Percentiles rank a stretch among this genome's conserved stretches.
Evolutionary conservation across 2,329 filamentous ascomycete species (phyloP).

Genomic region (Phymatotrichopsis omnivora): DNA sequence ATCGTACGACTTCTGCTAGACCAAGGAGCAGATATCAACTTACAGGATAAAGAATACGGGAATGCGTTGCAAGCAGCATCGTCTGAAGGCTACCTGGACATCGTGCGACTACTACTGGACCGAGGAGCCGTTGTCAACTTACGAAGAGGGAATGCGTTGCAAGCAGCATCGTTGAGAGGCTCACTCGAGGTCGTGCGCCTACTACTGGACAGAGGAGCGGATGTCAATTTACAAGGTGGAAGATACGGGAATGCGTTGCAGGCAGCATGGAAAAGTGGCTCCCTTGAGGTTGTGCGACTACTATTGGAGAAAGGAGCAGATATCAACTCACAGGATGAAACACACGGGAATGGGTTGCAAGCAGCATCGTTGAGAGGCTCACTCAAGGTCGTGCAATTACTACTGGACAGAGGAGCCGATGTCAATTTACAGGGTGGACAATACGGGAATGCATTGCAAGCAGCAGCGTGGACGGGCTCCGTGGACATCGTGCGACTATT

Average conservation of each 20-base stretch:
- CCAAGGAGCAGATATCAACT: constrained; percentile 24
- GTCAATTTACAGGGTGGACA: constrained; percentile 18
- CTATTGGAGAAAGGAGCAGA: constrained; percentile 29
- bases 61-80: constrained; percentile 26
- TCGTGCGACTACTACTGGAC: constrained; percentile 28
- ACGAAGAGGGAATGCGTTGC: constrained; percentile 23
- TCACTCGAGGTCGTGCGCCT: constrained; percentile 17
- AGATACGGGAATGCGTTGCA: constrained; percentile 1
- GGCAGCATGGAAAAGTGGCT: constrained; percentile 21
- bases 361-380: constrained; percentile 30
- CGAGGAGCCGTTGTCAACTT: constrained; percentile 27
- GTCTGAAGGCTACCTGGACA: constrained; percentile 21
- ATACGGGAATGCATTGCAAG: constrained; percentile 25
- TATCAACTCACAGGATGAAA: constrained; percentile 18
- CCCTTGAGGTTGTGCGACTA: constrained; percentile 23
- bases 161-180: constrained; percentile 19
- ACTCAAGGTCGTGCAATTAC: constrained; percentile 30
- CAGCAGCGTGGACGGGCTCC: constrained; percentile 19
- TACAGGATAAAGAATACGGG: constrained; percentile 9
- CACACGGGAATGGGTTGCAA: constrained; percentile 25
- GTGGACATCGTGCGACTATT: constrained; percentile 17
- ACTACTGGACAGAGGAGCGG: constrained; percentile 19
- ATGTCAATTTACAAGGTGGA: constrained; percentile 18
- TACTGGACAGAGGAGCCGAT: constrained; percentile 22
- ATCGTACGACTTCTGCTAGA: constrained; percentile 24